Percentiles rank a stretch among this genome's conserved stretches.
Conservation (phyloP, 176 grass and related monocot species). For the Saccharum spontaneum region DNA sequence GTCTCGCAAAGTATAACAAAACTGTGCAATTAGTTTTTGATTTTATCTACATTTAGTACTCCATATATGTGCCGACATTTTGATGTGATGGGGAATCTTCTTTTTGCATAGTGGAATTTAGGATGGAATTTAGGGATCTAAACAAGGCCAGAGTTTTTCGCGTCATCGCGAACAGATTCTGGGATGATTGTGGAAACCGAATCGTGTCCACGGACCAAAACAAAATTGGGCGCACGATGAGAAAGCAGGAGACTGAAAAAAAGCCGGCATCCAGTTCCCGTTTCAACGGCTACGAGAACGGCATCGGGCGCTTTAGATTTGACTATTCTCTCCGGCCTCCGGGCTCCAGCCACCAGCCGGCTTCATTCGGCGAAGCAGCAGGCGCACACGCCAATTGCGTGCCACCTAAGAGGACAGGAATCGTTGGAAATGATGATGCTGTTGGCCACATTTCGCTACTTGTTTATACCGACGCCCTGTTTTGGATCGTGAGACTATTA, state of each 20-base stretch:
- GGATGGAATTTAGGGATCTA: too few relatives aligned
- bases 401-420: neutral
- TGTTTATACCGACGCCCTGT: too few relatives aligned
- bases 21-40: too few relatives aligned
- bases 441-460: slow-evolving; percentile 43
- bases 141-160: neutral
- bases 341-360: too few relatives aligned
- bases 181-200: slow-evolving; percentile 9
- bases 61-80: too few relatives aligned
- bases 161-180: neutral
- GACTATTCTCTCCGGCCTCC: slow-evolving; percentile 3
- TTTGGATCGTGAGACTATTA: too few relatives aligned
- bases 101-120: too few relatives aligned
- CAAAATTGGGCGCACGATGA: neutral
- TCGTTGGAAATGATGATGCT: slow-evolving; percentile 43
- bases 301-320: neutral
- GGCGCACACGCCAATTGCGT: neutral
- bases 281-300: slow-evolving; percentile 37
- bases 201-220: neutral
- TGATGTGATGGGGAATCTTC: too few relatives aligned
- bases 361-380: neutral
- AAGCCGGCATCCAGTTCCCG: slow-evolving; percentile 49
- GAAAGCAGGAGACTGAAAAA: neutral
- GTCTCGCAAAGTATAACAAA: too few relatives aligned
- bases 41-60: too few relatives aligned